A percentile compares a stretch with the other conserved stretches of the same genome.
Evolutionary conservation across 2,329 filamentous ascomycete genomes (phyloP).

Genomic region (Fusarium sambucinum): DNA sequence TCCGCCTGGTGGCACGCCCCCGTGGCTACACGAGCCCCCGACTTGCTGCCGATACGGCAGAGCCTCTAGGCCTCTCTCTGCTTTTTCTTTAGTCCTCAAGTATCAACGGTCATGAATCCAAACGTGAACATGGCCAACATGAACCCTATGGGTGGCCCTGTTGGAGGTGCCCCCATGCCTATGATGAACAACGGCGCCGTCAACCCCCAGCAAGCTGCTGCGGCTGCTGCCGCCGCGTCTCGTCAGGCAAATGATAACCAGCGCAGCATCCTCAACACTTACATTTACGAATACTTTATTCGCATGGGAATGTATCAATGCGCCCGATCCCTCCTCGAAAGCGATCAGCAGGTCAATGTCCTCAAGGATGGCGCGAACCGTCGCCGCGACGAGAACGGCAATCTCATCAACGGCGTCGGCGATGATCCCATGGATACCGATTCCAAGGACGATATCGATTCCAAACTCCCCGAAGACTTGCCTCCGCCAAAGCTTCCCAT

Average conservation of each 20-base stretch:
- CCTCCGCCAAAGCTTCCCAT: constrained; percentile 78
- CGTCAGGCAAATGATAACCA: constrained; percentile 59
- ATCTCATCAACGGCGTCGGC: constrained; percentile 74
- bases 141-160: constrained; percentile 75
- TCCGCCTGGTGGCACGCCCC: constrained; percentile 52
- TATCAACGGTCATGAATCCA: constrained; percentile 65
- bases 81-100: constrained; percentile 36
- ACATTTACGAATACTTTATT: constrained; percentile 93
- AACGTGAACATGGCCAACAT: constrained; percentile 76
- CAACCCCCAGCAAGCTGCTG: constrained; percentile 51
- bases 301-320: constrained; percentile 86
- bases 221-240: constrained; percentile 50
- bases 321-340: constrained; percentile 78
- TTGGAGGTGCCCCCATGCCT: constrained; percentile 69
- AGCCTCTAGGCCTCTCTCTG: constrained; percentile 40
- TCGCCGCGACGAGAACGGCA: constrained; percentile 75
- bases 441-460: constrained; percentile 79
- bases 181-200: constrained; percentile 73
- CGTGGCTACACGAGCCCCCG: constrained; percentile 50
- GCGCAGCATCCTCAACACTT: constrained; percentile 78
- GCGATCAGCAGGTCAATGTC: constrained; percentile 75
- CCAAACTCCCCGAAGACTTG: constrained; percentile 82
- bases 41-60: constrained; percentile 45
- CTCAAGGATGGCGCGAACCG: constrained; percentile 77
- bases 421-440: constrained; percentile 87